Base-by-base conservation (phyloP, 164 flowering plant species). In the Aristolochia californica region DNA sequence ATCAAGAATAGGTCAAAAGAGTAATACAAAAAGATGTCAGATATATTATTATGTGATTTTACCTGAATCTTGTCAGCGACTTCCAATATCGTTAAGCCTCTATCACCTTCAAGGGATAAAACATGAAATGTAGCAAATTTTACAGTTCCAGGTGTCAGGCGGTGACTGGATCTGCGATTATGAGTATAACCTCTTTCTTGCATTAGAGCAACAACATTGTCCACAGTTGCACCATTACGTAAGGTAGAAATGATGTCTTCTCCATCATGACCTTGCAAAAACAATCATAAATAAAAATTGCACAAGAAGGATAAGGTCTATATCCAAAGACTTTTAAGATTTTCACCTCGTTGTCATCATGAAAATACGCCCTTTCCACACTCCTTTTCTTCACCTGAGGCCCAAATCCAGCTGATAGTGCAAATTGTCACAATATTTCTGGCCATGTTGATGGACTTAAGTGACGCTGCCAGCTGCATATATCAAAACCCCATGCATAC, bases 401-500 rank as follows among this genome's bases (percentile, higher is more conserved):
- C 16, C 97, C 97, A 68, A 80, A 85, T 48, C 95, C 95, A 11
- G 94, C 87, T 26, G 97, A 81, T 57, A 90, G 65, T 55, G 93
- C 85, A 62, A 90, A 77, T 58, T 90, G 95, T 47, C 97, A 66
- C 72, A 90, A 67, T 58, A 90, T 72, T 71, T 90, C 97, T 52
- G 97, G 97, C 97, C 97, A 91, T 15, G 97, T 87, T 67, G 85
- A 66, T 20, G 86, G 80, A 69, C 78, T 91, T 57, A 91, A 72
- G 74, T 83, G 80, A 27, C 70, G 67, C 65, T 85, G 85, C 97
- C 97, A 91, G 72, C 75, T 79, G 43, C 79, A 74, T 47, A 91
- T 87, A 61, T 87, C 85, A 76, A 91, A 91, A n/a, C 97, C 97
- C 96, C 97, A 91, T 43, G 87, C 77, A 80, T 84, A 87, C 55